Base-by-base conservation (phyloP, 177 flowering plant species). In the Tripterygium wilfordii region DNA sequence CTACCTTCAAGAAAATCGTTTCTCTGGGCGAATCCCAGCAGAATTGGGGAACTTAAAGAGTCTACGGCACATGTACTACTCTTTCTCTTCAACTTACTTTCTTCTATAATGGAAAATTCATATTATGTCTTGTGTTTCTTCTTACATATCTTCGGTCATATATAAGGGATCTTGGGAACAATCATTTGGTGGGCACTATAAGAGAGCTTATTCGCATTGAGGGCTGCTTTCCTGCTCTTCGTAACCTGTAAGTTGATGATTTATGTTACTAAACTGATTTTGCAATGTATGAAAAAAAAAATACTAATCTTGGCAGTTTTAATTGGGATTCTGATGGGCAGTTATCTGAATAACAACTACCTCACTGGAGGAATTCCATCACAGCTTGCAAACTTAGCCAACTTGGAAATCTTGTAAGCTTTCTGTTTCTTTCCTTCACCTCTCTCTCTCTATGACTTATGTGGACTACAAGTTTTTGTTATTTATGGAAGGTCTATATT, bases 161-260 rank as follows among this genome's bases (percentile, higher is more conserved):
- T 31, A 6, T 56, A 92, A n/a, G 98, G 71, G 98, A 92, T 76
- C 87, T 78, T 59, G 94, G 98, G 19, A 80, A 80, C 72, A 88
- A 88, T 63, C 98, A 88, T 60, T 67, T 92, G 75, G 91, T 92
- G 64, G 98, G 98, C 26, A 92, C 96, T 23, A 68, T 92, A 45
- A 71, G 95, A 68, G 96, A 92, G 58, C 89, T 92, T 16, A 85
- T 86, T 30, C 83, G 79, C 15, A 49, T 78, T 52, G 96, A 88
- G 46, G 94, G 96, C 30, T 79, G 94, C 72, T 92, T 92, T 63
- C 88, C 95, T 16, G 70, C 90, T 56, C 69, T 88, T 17, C 82
- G 96, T 22, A 88, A 92, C 69, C 74, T 92, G 98, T 88, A 75
- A 69, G 88, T 72, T 42, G n/a, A n/a, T n/a, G n/a, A n/a, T n/a